Evolutionary conservation across 306 rosid genomes (phyloP), one percentile per base, ranked within the genome.

Genomic region (Lupinus albus): DNA sequence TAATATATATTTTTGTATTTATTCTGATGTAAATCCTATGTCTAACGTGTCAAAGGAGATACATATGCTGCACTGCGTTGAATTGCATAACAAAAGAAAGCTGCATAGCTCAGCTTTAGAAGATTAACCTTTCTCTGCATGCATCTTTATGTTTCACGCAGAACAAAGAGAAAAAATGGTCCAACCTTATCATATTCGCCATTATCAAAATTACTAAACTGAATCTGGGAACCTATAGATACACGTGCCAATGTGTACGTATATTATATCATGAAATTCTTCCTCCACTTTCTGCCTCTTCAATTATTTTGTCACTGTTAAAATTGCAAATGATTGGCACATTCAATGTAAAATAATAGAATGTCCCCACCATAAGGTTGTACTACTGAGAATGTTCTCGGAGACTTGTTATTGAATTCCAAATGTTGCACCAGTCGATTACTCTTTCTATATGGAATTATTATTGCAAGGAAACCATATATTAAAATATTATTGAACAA

Each of bases 71-170:
- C 49, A 57, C 64, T 13, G 28, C 61, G 62, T 42, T 48, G 39
- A 53, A 41, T 55, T 70, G 33, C 59, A 68, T 17, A 30, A 56
- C 68, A 77, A 59, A 42, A 71, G 64, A 81, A 69, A 45, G 78
- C 80, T 69, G 80, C 68, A 21, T 57, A 44, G 3, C 54, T 61
- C 74, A 80, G 79, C 58, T 77, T 77, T 52, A 49, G 53, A 67
- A 77, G 73, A 38, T 16, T 53, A 28, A 51, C 47, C 64, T 69
- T 81, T 74, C 70, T 73, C 55, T 59, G 58, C 32, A 64, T 3
- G 7, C 46, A 68, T 58, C 68, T 47, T 30, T 68, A 42, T 44
- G 21, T 51, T 61, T 38, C 63, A 20, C 42, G 4, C 44, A 28
- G 6, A 57, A 33, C 64, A 18, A 44, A 56, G 46, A 59, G n/a